Base-by-base conservation (phyloP, 2,329 filamentous ascomycete species). In the Diaporthe ampelina region DNA sequence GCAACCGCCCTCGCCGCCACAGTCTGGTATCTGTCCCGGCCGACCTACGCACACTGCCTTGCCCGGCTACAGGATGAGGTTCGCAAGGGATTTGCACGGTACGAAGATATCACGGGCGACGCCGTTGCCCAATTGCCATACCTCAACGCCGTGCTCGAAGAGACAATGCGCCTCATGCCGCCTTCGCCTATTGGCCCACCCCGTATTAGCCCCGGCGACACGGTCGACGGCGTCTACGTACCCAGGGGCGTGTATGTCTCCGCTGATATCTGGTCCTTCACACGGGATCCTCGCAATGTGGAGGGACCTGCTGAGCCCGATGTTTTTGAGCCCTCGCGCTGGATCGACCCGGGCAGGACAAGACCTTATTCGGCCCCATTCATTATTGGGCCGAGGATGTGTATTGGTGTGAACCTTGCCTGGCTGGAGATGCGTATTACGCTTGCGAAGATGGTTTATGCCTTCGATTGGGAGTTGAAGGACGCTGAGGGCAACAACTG, bases 361-460 rank as follows among this genome's bases (percentile, higher is more conserved):
- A 68, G n/a, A 45, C 72, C 70, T 56, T 69, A 56, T 29, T 70
- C 70, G 13, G 77, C 79, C 26, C 78, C 79, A 1, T 80, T 80
- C 32, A 78, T 78, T 17, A 72, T 76, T 13, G 79, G 79, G 8
- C 78, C 78, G 0, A 76, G 77, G 48, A 76, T 76, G 45, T 81
- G 78, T 65, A 70, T 79, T n/a, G 79, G 79, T 10, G 77, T 80
- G 17, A 75, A 73, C 26, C 76, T 80, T 69, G 79, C 79, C 1
- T 79, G 77, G 72, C 63, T 81, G 29, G 79, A 81, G 73, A 78
- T 81, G 69, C 79, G 79, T 1, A 74, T 81, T 40, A 72, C 78
- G 3, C 73, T 81, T 19, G 78, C 78, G 35, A 81, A 80, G 76
- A 61, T 80, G 57, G 65, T 80, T n/a, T 76, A 77, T 15, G 69